These are phyloP conservation scores for Globisporangium spinosum DNA, from an alignment of 352 stramenopile species.

Conservation along the genomic window DNA sequence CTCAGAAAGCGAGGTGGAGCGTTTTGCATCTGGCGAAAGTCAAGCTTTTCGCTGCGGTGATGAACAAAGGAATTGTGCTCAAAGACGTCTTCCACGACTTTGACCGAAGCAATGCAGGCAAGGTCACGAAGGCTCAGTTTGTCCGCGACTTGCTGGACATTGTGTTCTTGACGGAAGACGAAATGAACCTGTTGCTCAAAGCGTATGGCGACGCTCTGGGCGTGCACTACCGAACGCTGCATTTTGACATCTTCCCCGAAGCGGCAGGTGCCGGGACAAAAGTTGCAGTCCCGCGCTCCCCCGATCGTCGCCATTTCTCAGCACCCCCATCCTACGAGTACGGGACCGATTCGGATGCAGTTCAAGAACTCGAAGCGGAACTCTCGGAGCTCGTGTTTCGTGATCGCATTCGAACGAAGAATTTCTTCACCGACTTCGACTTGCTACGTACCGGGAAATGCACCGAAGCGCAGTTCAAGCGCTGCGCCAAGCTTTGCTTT, in stretches of 20 bases:
- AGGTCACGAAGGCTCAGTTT: conserved; percentile 81
- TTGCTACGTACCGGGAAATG: conserved; percentile 70
- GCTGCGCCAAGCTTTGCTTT: conserved; percentile 79
- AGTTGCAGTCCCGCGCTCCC: conserved; percentile 34
- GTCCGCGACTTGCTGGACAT: conserved; percentile 67
- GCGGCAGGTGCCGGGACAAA: conserved; percentile 27
- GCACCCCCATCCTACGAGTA: conserved; percentile 22
- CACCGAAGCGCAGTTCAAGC: conserved; percentile 71
- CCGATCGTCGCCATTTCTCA: conserved; percentile 51
- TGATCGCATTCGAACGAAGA: conserved; percentile 78
- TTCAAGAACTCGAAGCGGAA: conserved; percentile 42
- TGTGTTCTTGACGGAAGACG: conserved; percentile 40
- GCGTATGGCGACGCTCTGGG: conserved; percentile 71
- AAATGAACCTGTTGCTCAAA: conserved; percentile 63
- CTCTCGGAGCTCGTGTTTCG: conserved; percentile 56
- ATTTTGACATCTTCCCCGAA: conserved; percentile 61
- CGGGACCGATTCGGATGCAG: conserved; percentile 1
- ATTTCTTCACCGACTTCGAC: conserved; percentile 86
- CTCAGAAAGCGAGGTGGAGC: conserved; percentile 28
- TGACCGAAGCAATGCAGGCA: conserved; percentile 77
- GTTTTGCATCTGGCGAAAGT: conserved; percentile 38
- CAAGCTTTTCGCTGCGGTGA: conserved; percentile 60
- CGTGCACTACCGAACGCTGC: conserved; percentile 73
- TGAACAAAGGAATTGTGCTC: conserved; percentile 78
- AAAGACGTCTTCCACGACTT: conserved; percentile 89